Base-by-base conservation (phyloP, 805 yeast genomes). In the Saturnispora quitensis region DNA sequence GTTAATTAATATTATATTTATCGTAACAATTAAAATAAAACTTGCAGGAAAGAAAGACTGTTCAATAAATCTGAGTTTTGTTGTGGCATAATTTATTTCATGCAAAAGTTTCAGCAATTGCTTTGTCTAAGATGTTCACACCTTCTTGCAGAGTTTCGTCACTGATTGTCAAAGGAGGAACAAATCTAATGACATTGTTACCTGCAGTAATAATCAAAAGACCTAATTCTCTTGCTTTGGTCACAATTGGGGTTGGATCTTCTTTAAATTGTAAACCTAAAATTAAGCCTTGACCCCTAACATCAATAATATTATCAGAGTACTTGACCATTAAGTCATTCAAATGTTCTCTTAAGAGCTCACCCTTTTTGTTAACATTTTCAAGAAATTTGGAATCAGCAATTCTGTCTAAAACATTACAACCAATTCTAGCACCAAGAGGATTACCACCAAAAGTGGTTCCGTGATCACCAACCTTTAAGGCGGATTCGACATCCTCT, bases 371-470 rank as follows among this genome's bases (percentile, higher is more conserved):
- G 18, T 71, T 70, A 20, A 93, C 97, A 10, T 73, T 67, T 7
- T 68, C 63, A 60, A 88, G 73, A 57, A 93, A 84, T 18, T 72
- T 75, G 4, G 73, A 68, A 47, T 83, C 69, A 13, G 89, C 75
- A 43, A 93, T 75, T 59, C 80, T 76, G 50, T 76, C 81, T 24
- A 93, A 69, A 13, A 93, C 96, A 62, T 85, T 82, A 43, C 75
- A 71, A 5, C 89, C 96, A 47, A 93, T 78, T 56, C 90, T 80
- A 35, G 91, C 76, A 5, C 89, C 98, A 56, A 93, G 72, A 51
- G 98, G 98, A 67, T 93, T 93, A 51, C 99, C 99, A 56, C 99
- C 98, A 64, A 85, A 91, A 0, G 99, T 91, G 3, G 98, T 91
- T 52, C 99, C 99, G 65, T 91, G 99, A 64, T 93, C 99, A 53